Evolutionary conservation across 1,284 basidiomycete species (phyloP).

Genomic region (Kwoniella shivajii): DNA sequence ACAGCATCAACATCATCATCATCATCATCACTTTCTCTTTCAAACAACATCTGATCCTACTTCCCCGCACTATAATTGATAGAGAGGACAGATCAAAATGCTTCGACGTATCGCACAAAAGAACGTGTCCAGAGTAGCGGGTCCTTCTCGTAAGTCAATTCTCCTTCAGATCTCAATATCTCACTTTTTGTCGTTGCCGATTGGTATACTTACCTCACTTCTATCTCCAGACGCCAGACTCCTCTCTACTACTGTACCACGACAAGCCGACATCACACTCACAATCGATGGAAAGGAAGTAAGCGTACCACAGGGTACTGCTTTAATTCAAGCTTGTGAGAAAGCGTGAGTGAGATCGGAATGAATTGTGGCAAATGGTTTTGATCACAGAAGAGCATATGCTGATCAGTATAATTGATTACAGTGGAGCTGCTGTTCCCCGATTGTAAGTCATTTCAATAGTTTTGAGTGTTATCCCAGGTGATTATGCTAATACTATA

Average conservation of each 20-base stretch:
- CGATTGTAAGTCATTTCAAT: conserved; percentile 38
- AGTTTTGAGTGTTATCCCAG: neutral
- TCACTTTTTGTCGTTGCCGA: neutral
- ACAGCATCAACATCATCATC: neutral
- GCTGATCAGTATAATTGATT: neutral
- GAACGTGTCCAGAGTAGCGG: conserved; percentile 28
- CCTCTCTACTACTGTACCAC: conserved; percentile 49
- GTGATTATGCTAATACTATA: neutral
- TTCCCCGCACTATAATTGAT: neutral
- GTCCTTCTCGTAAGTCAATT: conserved; percentile 25
- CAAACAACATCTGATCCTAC: neutral
- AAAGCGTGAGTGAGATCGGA: conserved; percentile 30
- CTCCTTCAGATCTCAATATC: neutral
- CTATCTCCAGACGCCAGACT: conserved; percentile 33
- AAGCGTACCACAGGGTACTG: conserved; percentile 87
- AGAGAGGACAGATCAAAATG: conserved; percentile 17
- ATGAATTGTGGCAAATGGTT: no score
- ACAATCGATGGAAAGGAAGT: conserved; percentile 93
- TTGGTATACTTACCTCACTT: conserved; percentile 4
- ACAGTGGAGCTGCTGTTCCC: conserved; percentile 36
- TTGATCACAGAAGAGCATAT: no score
- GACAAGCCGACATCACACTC: conserved; percentile 78
- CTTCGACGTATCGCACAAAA: conserved; percentile 35
- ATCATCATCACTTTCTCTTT: neutral
- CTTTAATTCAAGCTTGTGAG: conserved; percentile 92